Evolutionary conservation across 108 stramenopile genomes (phyloP).

Genomic region (Mayamaea pseudoterrestris): DNA sequence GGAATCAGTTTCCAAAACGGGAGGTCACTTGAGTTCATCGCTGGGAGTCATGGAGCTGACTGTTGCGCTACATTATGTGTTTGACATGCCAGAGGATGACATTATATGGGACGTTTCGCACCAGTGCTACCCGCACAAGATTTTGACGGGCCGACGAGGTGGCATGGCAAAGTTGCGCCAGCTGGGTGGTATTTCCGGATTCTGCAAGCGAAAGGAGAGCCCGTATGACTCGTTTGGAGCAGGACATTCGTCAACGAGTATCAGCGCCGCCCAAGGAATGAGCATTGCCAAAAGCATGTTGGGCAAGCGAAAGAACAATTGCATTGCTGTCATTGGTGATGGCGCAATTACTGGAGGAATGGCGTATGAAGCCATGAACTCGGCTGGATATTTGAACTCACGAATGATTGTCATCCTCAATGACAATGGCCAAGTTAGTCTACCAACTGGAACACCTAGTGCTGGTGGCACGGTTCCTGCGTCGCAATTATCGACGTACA

Average conservation of each 20-base stretch:
- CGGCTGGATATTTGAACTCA: conserved; percentile 83
- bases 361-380: conserved; percentile 99
- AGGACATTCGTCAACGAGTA: conserved; percentile 88
- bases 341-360: conserved; percentile 98
- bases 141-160: conserved; percentile 86
- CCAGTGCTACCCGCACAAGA: conserved; percentile 97
- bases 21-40: conserved; percentile 89
- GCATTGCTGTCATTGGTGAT: conserved; percentile 96
- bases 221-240: conserved; percentile 95
- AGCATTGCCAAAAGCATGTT: conserved; percentile 81
- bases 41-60: conserved; percentile 94
- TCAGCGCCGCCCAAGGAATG: conserved; percentile 93
- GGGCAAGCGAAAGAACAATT: conserved; percentile 84
- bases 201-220: conserved; percentile 90
- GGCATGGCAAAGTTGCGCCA: conserved; percentile 78
- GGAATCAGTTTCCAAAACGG: conserved; percentile 92
- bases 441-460: conserved; percentile 93
- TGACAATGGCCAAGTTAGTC: conserved; percentile 96
- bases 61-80: conserved; percentile 94
- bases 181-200: conserved; percentile 85
- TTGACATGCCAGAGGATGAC: conserved; percentile 95
- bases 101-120: conserved; percentile 98
- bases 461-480: conserved; percentile 89
- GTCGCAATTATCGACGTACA: conserved; percentile 83
- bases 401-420: conserved; percentile 95